Base-by-base conservation (phyloP, 768 basidiomycete genomes). In the Suillus hirtellus region DNA sequence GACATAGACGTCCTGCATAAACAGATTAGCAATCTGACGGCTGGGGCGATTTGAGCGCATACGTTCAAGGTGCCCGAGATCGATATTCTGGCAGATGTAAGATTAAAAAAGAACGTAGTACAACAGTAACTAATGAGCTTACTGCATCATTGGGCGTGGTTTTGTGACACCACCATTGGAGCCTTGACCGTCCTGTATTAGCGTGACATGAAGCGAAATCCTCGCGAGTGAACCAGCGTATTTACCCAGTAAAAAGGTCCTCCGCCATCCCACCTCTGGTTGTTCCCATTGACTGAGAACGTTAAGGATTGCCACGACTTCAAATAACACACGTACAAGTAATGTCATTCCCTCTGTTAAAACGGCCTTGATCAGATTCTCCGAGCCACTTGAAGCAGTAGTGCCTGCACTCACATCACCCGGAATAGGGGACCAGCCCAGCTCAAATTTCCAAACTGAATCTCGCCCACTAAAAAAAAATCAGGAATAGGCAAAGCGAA, bases 361-460 rank as follows among this genome's bases (percentile, higher is more conserved):
- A 40, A 34, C 24, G 17, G 6, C 11, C 56, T 27, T 11, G 24
- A 10, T 58, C 24, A 42, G 40, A 14, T 58, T 58, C 24, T 31
- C 38, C 4, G 27, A 27, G 24, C 1, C 40, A 27, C 17, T 19
- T 24, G 6, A 31, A 40, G 10, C 19, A 27, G 56, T 12, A 54
- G 2, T n/a, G 58, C 42, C 27, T 46, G 10, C 15, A 69, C 73
- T 49, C 65, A 85, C 85, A 67, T 81, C 67, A 88, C 69, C 38
- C 77, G 71, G 70, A 88, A 85, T 46, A 87, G 73, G 12, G 84
- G 86, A 14, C 86, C 86, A 0, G 69, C 74, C 86, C 85, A 86
- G 46, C 68, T 80, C 61, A 69, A 10, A 55, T 81, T 82, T 8
- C 81, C 86, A 69, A 90, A 89, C 24, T 71, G 66, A 52, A 89